A percentile compares a stretch with the other conserved stretches of the same genome.
These are phyloP conservation scores for Tuber microsphaerosporum DNA, from an alignment of 495 filamentous ascomycete genomes.

Conservation along the genomic window DNA sequence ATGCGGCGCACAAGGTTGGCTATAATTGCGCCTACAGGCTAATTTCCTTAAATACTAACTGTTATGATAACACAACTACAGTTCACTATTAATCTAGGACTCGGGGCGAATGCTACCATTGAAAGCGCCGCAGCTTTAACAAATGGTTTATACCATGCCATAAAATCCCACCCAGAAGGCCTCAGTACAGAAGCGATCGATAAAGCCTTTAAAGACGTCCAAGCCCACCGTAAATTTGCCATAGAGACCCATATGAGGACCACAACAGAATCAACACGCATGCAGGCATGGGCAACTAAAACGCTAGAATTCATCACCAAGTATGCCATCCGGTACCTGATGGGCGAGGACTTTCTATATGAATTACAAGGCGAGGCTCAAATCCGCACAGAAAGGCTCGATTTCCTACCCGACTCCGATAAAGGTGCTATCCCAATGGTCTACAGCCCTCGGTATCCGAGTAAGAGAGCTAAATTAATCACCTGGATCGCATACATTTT, in stretches of 20 bases:
- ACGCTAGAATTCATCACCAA: neutral
- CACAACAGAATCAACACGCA: slow-evolving; percentile 11
- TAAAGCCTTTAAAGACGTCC: neutral
- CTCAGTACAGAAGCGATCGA: slow-evolving; percentile 5
- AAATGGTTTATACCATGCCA: slow-evolving; percentile 42
- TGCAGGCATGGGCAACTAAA: slow-evolving; percentile 13
- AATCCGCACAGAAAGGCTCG: neutral
- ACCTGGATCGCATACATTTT: neutral
- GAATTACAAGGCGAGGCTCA: neutral
- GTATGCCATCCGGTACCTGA: neutral
- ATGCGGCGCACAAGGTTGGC: slow-evolving; percentile 46
- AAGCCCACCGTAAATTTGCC: slow-evolving; percentile 8
- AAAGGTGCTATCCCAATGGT: neutral
- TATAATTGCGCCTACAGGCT: neutral
- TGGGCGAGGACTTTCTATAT: neutral
- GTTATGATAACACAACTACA: slow-evolving; percentile 1
- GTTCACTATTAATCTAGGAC: slow-evolving; percentile 44
- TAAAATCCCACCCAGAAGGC: slow-evolving; percentile 9
- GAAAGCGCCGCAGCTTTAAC: slow-evolving; percentile 46
- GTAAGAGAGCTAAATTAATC: neutral
- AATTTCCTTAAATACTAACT: neutral
- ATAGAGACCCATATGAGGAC: neutral
- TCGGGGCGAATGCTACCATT: slow-evolving; percentile 46
- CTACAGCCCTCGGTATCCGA: neutral
- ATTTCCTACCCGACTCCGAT: neutral